Percentiles rank a stretch among this genome's conserved stretches.
Conservation (phyloP, 768 basidiomycete species). For the Boletus reticuloceps region DNA sequence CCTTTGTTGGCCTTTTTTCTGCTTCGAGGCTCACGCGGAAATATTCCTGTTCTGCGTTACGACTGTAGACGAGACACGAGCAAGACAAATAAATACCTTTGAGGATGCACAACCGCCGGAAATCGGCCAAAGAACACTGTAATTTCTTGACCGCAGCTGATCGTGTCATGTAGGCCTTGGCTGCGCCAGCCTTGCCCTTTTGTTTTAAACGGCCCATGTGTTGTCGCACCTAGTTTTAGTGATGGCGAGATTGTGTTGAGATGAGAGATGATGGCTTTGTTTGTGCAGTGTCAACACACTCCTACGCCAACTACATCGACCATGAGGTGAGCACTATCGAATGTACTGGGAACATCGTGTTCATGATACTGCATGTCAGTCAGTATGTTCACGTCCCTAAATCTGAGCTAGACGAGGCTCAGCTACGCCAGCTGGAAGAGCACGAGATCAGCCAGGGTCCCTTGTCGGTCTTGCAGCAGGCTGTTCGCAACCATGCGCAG, state of each 20-base stretch:
- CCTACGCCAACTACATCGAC: constrained; percentile 7
- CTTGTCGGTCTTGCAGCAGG: constrained; percentile 92
- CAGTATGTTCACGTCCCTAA: constrained; percentile 97
- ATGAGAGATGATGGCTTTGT: constrained; percentile 19
- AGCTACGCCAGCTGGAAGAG: constrained; percentile 93
- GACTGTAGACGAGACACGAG: not conserved
- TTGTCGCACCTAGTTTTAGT: not conserved
- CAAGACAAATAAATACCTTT: constrained; percentile 62
- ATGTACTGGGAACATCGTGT: constrained; percentile 1
- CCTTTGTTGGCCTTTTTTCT: constrained; percentile 97
- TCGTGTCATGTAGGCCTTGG: constrained; percentile 89
- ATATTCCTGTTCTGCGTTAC: constrained; percentile 66
- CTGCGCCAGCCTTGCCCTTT: constrained; percentile 90
- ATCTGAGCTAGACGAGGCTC: constrained; percentile 96
- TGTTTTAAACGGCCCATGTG: constrained; percentile 73
- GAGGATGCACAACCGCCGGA: constrained; percentile 92
- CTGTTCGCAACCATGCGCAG: constrained; percentile 96
- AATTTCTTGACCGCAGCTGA: constrained; percentile 91
- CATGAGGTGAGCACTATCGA: constrained; percentile 31
- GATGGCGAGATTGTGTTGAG: not conserved
- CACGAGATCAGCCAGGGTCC: constrained; percentile 99
- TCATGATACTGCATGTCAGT: constrained; percentile 41
- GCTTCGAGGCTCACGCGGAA: constrained; percentile 91
- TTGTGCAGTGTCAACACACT: constrained; percentile 31
- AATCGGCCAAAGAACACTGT: constrained; percentile 95